These are phyloP conservation scores for Coemansia sp. DNA, from an alignment of 192 early-diverging fungal genomes.

Conservation along the genomic window DNA sequence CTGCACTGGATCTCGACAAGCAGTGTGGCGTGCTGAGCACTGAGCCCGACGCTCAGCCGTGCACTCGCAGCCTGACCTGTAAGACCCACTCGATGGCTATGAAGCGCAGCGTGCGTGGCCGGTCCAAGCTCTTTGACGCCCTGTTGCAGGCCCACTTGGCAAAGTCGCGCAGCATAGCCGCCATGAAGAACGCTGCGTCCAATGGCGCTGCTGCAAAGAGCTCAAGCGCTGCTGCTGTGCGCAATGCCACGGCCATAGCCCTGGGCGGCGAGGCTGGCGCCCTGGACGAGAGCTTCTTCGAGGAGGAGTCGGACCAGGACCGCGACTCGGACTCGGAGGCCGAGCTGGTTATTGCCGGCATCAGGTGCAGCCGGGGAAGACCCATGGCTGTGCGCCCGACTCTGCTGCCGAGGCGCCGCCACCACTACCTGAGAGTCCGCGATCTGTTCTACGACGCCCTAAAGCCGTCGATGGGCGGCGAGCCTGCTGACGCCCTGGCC, in stretches of 20 bases:
- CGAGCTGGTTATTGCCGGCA: slow-evolving; percentile 60
- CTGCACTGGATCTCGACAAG: slow-evolving; percentile 83
- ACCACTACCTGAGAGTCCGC: slow-evolving; percentile 60
- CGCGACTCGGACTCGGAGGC: slow-evolving; percentile 55
- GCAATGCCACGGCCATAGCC: slow-evolving; percentile 48
- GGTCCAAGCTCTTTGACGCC: slow-evolving; percentile 80
- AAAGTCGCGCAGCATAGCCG: slow-evolving; percentile 65
- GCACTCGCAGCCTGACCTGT: slow-evolving; percentile 89
- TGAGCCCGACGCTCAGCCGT: slow-evolving; percentile 58
- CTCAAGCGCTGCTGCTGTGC: slow-evolving; percentile 39
- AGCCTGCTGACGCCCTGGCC: slow-evolving; percentile 17
- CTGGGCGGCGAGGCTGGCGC: slow-evolving; percentile 57
- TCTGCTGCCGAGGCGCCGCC: slow-evolving; percentile 58
- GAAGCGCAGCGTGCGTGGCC: slow-evolving; percentile 80
- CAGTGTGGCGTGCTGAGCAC: slow-evolving; percentile 76
- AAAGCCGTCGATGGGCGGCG: slow-evolving; percentile 37
- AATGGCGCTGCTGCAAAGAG: slow-evolving; percentile 46
- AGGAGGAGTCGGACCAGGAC: slow-evolving; percentile 69
- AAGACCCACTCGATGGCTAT: slow-evolving; percentile 90
- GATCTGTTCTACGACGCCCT: slow-evolving; percentile 68
- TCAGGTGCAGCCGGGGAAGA: slow-evolving; percentile 58
- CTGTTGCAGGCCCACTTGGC: slow-evolving; percentile 73
- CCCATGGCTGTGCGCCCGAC: slow-evolving; percentile 60
- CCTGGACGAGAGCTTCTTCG: slow-evolving; percentile 43
- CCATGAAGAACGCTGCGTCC: slow-evolving; percentile 36